Evolutionary conservation across 257 asterid species (phyloP), one percentile per base, ranked within the genome.

Genomic region (Solanum clarkiae): DNA sequence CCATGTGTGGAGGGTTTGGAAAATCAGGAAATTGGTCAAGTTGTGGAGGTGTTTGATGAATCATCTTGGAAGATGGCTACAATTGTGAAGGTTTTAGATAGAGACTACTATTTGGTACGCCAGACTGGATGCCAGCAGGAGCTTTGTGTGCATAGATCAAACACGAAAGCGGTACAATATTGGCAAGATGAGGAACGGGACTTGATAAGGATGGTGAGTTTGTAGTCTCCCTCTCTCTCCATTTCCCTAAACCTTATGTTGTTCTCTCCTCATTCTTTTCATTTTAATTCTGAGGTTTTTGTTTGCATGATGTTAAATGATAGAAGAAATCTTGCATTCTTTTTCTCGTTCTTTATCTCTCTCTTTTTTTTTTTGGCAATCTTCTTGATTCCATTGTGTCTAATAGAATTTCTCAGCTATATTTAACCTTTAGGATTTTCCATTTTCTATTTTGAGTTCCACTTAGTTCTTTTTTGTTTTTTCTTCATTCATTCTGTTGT

Each of bases 41-140:
- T 90, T 82, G 85, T 90, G 68, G 91, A 90, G 88, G 89, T 90
- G 40, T 65, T 90, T 80, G 87, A 83, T 20, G 72, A 82, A 77
- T 83, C 36, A 45, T 86, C 89, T 26, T 90, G 93, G 93, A 90
- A 87, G 62, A 80, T 84, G 89, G 93, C 91, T n/a, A 89, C 87
- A 26, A 88, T 90, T 49, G 77, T 89, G 8, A 89, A 82, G 87
- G 89, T 90, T 81, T 83, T 88, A 49, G 65, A 68, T 63, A 82
- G 40, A 17, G 81, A 85, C 60, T 57, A 79, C n/a, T 85, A 84
- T 69, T 68, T 89, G 82, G 90, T 88, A 54, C 80, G 87, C 72
- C 84, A 86, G 59, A 89, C 82, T 55, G 91, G 91, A 65, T 87
- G 87, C n/a, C 36, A 77, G 44, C 81, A 85, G 22, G 89, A 88